Percentiles rank a stretch among this genome's conserved stretches.
Evolutionary conservation across 1,139 yeast species (phyloP).

Genomic region (Blastobotrys aristatus): DNA sequence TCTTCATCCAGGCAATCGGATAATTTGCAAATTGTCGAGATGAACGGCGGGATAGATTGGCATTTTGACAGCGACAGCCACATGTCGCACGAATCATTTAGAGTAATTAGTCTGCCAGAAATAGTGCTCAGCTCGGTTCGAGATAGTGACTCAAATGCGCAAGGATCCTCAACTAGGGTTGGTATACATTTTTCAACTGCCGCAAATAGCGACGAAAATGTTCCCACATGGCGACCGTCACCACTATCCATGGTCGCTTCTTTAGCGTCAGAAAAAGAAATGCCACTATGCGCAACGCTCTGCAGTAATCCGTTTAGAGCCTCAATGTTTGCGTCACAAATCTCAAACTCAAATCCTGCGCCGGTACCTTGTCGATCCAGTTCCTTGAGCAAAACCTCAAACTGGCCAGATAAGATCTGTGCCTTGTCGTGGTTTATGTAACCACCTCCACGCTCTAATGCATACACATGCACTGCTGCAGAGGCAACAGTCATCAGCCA

Average conservation of each 20-base stretch:
- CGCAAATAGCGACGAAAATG: not conserved
- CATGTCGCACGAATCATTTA: not conserved
- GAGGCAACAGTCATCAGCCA: not conserved
- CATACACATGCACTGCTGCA: not conserved
- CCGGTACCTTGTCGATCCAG: not conserved
- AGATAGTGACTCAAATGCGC: not conserved
- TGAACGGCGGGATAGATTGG: not conserved
- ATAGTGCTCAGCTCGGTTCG: not conserved
- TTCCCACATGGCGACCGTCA: not conserved
- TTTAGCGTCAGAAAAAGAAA: not conserved
- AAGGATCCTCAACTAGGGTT: not conserved
- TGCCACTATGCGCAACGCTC: not conserved
- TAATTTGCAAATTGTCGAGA: not conserved
- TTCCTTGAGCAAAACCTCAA: not conserved
- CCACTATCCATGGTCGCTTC: not conserved
- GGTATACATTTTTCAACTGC: not conserved
- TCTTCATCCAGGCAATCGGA: not conserved
- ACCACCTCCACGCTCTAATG: not conserved
- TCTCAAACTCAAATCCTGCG: not conserved
- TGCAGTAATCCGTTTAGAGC: not conserved
- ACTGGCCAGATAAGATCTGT: not conserved
- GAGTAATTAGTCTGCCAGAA: not conserved
- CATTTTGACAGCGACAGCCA: not conserved
- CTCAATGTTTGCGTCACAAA: not conserved
- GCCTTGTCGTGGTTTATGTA: not conserved